phyloP scores from a whole-genome alignment of 2,329 filamentous ascomycete species.

The Hymenoscyphus occultus region DNA sequence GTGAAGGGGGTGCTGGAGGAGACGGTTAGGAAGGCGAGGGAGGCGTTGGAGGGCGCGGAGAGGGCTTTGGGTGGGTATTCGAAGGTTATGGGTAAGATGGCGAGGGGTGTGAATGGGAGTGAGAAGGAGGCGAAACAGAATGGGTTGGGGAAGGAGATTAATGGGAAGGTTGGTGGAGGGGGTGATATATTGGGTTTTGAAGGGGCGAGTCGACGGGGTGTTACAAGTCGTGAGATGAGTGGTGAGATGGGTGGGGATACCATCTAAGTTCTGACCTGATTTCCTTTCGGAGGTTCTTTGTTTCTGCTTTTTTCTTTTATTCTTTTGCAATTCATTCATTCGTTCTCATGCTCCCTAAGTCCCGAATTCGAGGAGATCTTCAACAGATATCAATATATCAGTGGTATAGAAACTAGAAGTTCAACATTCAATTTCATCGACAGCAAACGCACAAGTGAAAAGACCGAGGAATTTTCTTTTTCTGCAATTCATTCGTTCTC shows the following conservation, averaged over 20 bases:
- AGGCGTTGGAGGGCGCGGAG: conserved; percentile 41
- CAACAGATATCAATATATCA: not conserved
- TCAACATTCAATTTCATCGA: not conserved
- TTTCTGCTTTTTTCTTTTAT: conserved; percentile 14
- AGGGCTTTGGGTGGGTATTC: conserved; percentile 24
- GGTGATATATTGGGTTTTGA: not conserved
- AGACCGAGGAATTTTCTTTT: not conserved
- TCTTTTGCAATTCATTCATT: not conserved
- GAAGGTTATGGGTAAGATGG: not conserved
- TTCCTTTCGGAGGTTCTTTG: conserved; percentile 1
- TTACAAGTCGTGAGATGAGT: conserved; percentile 49
- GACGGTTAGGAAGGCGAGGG: conserved; percentile 6
- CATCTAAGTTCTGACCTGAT: not conserved
- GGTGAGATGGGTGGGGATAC: conserved; percentile 65
- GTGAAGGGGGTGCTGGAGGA: not conserved
- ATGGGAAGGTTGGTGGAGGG: conserved; percentile 5
- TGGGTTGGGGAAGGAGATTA: conserved; percentile 11
- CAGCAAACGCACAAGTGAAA: no score
- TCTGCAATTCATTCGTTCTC: not conserved
- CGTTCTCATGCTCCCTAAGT: not conserved
- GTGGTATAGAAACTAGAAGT: not conserved
- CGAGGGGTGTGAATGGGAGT: not conserved
- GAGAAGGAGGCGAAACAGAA: not conserved
- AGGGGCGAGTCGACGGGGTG: conserved; percentile 12
- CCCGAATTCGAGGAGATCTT: no score